Evolutionary conservation across 306 rosid genomes (phyloP).

Genomic region (cucumber (Cucumis sativus)): DNA sequence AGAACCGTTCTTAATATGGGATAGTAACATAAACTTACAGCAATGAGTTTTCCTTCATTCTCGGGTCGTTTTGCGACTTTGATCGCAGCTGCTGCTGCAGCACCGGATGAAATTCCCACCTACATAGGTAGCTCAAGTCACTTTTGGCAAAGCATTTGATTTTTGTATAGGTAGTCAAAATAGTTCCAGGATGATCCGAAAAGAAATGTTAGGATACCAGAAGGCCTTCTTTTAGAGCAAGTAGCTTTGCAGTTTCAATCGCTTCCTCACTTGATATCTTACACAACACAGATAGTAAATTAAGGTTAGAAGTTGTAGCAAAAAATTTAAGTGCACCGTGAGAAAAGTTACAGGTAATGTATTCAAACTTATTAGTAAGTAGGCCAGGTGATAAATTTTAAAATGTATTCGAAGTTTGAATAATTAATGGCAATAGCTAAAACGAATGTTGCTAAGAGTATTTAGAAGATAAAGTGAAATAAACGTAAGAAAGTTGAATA

Average conservation of each 20-base stretch:
- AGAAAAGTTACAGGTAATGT: background rate
- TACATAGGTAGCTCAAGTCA: slow-evolving; percentile 10
- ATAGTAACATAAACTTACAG: slow-evolving; percentile 30
- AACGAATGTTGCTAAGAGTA: background rate
- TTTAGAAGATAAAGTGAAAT: background rate
- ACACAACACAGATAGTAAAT: background rate
- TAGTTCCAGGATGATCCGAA: background rate
- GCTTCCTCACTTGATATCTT: slow-evolving; percentile 67
- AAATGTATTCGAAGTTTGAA: background rate
- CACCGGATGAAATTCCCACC: slow-evolving; percentile 85
- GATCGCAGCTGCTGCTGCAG: slow-evolving; percentile 64
- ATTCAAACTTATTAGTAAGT: background rate
- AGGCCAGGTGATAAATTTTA: background rate
- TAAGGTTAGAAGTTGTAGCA: background rate
- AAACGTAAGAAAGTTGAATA: background rate
- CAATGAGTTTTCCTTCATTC: slow-evolving; percentile 67
- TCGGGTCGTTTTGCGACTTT: slow-evolving; percentile 58
- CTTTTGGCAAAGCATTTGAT: background rate
- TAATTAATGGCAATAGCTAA: background rate
- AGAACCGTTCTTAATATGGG: background rate
- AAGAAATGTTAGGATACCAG: slow-evolving; percentile 28
- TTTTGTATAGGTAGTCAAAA: background rate
- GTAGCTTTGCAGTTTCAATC: slow-evolving; percentile 51
- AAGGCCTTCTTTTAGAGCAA: slow-evolving; percentile 74
- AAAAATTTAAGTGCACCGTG: background rate